Conservation (phyloP, 2,329 filamentous ascomycete genomes). For the Leptographium radiaticola region DNA sequence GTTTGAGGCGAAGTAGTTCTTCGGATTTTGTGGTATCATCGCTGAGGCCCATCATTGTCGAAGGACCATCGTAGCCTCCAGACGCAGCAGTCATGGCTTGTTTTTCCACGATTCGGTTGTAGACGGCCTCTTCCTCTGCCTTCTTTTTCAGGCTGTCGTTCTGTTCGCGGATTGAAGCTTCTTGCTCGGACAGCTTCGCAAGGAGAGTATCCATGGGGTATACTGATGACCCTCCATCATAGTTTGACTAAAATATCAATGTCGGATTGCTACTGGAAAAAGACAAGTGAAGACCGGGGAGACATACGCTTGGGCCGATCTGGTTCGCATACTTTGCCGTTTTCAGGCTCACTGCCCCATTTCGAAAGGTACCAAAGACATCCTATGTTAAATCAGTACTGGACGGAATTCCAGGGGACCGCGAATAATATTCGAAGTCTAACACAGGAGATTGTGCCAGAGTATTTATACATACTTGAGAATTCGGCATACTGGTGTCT, state of each 20-base stretch:
- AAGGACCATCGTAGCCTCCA: conserved; percentile 32
- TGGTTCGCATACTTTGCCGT: conserved; percentile 45
- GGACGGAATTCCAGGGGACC: background rate
- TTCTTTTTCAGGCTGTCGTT: conserved; percentile 34
- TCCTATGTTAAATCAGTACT: conserved; percentile 3
- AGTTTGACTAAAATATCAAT: conserved; percentile 30
- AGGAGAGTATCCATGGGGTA: conserved; percentile 60
- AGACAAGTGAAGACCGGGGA: background rate
- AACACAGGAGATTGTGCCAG: too few species aligned
- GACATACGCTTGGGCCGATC: conserved; percentile 35
- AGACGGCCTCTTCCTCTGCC: background rate
- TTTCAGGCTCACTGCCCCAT: conserved; percentile 31
- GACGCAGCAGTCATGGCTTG: conserved; percentile 46
- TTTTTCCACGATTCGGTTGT: conserved; percentile 25
- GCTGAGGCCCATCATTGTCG: conserved; percentile 36
- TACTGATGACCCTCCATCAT: conserved; percentile 23
- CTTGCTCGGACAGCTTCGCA: conserved; percentile 61
- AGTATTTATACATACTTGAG: conserved; percentile 16
- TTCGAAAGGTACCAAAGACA: conserved; percentile 21
- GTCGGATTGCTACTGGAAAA: background rate
- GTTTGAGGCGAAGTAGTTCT: conserved; percentile 55
- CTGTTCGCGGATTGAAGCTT: conserved; percentile 45
- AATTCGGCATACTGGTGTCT: conserved; percentile 18
- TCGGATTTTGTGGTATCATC: conserved; percentile 29
- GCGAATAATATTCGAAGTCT: background rate